These are phyloP conservation scores for Citrus medica DNA, from an alignment of 345 rosid species.

Conservation along the genomic window DNA sequence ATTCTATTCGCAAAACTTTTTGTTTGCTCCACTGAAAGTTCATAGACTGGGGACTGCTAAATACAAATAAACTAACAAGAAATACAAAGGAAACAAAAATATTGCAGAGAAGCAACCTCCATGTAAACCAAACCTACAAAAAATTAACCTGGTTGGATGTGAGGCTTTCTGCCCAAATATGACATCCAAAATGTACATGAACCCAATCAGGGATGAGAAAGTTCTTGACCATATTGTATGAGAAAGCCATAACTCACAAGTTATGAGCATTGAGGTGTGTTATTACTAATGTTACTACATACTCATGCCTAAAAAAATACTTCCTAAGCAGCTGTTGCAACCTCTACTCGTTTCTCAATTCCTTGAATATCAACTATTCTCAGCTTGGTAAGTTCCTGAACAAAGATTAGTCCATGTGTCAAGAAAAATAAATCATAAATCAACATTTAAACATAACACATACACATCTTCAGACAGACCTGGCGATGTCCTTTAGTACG, in stretches of 20 bases:
- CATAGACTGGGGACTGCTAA: not conserved
- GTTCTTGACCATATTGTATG: not conserved
- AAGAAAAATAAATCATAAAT: not conserved
- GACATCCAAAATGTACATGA: constrained; percentile 24
- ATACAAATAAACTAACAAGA: constrained; percentile 13
- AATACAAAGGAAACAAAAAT: constrained; percentile 16
- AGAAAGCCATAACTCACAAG: constrained; percentile 6
- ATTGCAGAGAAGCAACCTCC: constrained; percentile 16
- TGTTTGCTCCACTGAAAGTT: not conserved
- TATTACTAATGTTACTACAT: not conserved
- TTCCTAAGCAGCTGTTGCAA: constrained; percentile 50
- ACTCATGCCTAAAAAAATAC: constrained; percentile 3
- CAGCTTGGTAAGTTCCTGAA: constrained; percentile 90
- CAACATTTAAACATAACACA: constrained; percentile 6
- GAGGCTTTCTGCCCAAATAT: constrained; percentile 15
- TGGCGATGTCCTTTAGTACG: constrained; percentile 89
- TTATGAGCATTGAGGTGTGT: not conserved
- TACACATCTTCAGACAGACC: constrained; percentile 32
- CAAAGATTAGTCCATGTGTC: constrained; percentile 5
- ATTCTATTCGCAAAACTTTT: not conserved
- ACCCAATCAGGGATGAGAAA: constrained; percentile 6
- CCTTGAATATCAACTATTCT: constrained; percentile 93
- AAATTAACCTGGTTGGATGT: constrained; percentile 4
- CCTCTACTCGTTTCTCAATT: constrained; percentile 70
- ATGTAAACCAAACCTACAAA: constrained; percentile 9